phyloP scores from a whole-genome alignment of 345 rosid species.

The Bruguiera parviflora region DNA sequence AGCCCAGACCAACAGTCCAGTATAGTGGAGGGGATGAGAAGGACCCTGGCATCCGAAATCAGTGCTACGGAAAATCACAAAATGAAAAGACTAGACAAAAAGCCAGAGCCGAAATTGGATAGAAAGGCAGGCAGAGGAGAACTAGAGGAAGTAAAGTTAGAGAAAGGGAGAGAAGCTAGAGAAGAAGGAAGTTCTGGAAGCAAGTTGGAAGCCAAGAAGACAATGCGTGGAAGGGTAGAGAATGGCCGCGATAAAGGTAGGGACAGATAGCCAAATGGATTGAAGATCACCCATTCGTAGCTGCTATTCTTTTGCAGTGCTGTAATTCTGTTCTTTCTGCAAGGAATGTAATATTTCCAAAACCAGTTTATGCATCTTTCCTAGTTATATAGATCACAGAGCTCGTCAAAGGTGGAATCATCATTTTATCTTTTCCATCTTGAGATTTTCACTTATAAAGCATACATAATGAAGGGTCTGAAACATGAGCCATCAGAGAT shows the following conservation, averaged over 20 bases:
- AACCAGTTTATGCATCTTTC: no score
- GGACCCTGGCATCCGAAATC: slow-evolving; percentile 21
- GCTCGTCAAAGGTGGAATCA: no score
- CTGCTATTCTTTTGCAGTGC: neutral
- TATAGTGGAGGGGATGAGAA: slow-evolving; percentile 15
- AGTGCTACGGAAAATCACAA: slow-evolving; percentile 25
- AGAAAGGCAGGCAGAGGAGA: slow-evolving; percentile 27
- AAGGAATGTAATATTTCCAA: no score
- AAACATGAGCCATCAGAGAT: no score
- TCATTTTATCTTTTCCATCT: no score
- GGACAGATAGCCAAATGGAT: slow-evolving; percentile 28
- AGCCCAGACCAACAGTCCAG: slow-evolving; percentile 14
- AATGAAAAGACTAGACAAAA: slow-evolving; percentile 24
- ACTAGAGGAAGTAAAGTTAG: slow-evolving; percentile 27
- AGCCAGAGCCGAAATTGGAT: slow-evolving; percentile 22
- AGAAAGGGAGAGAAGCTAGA: slow-evolving; percentile 31
- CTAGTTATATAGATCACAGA: no score
- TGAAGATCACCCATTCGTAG: neutral
- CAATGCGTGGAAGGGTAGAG: slow-evolving; percentile 28
- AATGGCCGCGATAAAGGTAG: slow-evolving; percentile 35
- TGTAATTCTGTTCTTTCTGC: no score
- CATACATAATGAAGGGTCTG: no score
- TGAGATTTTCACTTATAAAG: no score
- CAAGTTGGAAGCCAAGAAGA: slow-evolving; percentile 27
- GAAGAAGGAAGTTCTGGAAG: slow-evolving; percentile 30